Conservation (phyloP, 1,284 basidiomycete species). For the Stygiomarasmius scandens region DNA sequence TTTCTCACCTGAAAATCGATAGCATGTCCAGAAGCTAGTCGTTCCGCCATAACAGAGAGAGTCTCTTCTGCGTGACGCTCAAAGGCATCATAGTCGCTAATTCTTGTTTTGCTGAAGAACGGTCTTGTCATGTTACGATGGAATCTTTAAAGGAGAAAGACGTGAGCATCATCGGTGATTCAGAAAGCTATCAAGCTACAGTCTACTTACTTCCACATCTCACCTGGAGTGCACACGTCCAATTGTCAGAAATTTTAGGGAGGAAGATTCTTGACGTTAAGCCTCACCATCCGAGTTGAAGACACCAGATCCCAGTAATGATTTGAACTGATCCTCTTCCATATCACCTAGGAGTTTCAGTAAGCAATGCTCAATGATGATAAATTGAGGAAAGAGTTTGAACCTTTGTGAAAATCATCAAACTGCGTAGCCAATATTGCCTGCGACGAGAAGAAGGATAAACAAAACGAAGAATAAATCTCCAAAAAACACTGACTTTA, state of each 20-base stretch:
- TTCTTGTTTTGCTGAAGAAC: conserved; percentile 54
- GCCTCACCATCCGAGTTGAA: conserved; percentile 41
- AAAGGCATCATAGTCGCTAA: conserved; percentile 52
- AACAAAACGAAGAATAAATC: neutral
- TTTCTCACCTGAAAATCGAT: conserved; percentile 58
- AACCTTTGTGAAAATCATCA: conserved; percentile 46
- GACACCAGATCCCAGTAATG: conserved; percentile 47
- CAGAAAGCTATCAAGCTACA: neutral
- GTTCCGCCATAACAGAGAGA: conserved; percentile 37
- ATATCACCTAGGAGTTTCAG: conserved; percentile 2
- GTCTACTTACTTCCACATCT: conserved; percentile 41
- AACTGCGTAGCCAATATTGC: conserved; percentile 41
- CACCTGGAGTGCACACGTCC: conserved; percentile 21
- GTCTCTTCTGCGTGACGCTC: conserved; percentile 42
- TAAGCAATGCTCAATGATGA: neutral
- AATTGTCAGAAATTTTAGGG: conserved; percentile 3
- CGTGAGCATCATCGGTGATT: neutral
- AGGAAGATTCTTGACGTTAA: neutral
- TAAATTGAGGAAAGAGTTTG: neutral
- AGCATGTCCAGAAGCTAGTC: conserved; percentile 44
- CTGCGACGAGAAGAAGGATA: conserved; percentile 16
- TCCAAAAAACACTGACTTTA: conserved; percentile 9
- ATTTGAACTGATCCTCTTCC: conserved; percentile 25
- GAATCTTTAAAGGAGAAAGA: conserved; percentile 31
- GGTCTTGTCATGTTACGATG: conserved; percentile 55